A percentile compares a stretch with the other conserved stretches of the same genome.
Evolutionary conservation across 2,329 filamentous ascomycete species (phyloP).

Genomic region (Cordyceps sp.): DNA sequence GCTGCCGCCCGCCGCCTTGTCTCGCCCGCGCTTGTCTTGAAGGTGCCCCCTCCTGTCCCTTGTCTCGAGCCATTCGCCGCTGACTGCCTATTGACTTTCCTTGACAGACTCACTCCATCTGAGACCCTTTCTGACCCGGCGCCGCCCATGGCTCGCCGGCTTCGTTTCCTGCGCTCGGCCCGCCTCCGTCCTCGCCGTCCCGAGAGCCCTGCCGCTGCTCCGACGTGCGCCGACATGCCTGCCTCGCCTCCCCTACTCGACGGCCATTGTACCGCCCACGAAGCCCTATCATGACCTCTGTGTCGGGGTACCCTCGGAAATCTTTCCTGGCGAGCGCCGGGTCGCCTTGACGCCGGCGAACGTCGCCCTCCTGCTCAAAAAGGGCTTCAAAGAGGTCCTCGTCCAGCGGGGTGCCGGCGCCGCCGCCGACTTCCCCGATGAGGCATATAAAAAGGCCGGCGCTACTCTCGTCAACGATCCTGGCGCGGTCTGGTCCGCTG

Average conservation of each 20-base stretch:
- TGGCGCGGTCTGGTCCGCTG: slow-evolving; percentile 52
- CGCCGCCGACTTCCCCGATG: slow-evolving; percentile 60
- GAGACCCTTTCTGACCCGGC: no score
- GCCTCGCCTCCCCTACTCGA: slow-evolving; percentile 18
- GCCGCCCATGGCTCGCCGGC: background rate
- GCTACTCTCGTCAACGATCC: slow-evolving; percentile 57
- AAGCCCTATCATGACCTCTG: slow-evolving; percentile 56
- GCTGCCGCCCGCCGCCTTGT: no score
- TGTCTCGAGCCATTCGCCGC: no score
- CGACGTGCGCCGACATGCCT: background rate
- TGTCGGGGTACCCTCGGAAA: slow-evolving; percentile 66
- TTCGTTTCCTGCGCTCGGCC: slow-evolving; percentile 6
- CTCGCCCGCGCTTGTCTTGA: no score
- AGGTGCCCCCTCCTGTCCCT: no score
- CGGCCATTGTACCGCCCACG: slow-evolving; percentile 22
- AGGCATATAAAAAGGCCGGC: slow-evolving; percentile 61
- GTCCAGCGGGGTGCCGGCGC: slow-evolving; percentile 69
- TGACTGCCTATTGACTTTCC: no score
- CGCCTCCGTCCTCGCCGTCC: slow-evolving; percentile 10
- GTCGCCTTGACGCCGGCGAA: slow-evolving; percentile 78
- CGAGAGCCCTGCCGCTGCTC: slow-evolving; percentile 4
- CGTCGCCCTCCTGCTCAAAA: slow-evolving; percentile 66
- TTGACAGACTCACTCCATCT: no score
- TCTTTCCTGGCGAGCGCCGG: slow-evolving; percentile 61
- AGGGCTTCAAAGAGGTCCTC: slow-evolving; percentile 62